Percentiles rank a stretch among this genome's conserved stretches.
phyloP scores from a whole-genome alignment of 148 eudicot species.

The Limonium bicolor region DNA sequence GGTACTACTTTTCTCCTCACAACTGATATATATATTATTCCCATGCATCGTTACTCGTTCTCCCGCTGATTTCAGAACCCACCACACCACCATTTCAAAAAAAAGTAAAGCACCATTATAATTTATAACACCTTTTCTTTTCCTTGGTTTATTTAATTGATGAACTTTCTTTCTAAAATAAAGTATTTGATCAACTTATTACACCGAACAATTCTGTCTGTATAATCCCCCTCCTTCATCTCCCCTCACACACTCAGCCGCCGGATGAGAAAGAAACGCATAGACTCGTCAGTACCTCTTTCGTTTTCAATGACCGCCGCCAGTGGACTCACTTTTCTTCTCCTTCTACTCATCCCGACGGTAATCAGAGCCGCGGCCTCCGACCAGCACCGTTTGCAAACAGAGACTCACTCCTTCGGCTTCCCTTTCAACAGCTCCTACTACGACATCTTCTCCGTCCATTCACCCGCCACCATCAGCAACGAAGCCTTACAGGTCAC shows the following conservation, averaged over 20 bases:
- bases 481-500: constrained; percentile 63
- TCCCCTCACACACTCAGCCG: not conserved
- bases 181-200: too few relatives aligned
- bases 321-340: constrained; percentile 1
- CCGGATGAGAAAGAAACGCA: not conserved
- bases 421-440: constrained; percentile 26
- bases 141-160: too few relatives aligned
- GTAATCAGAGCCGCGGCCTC: constrained; percentile 1
- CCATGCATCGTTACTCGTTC: too few relatives aligned
- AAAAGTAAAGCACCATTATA: too few relatives aligned
- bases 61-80: too few relatives aligned
- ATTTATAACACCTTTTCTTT: too few relatives aligned
- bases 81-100: too few relatives aligned
- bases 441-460: constrained; percentile 9
- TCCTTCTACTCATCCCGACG: constrained; percentile 1
- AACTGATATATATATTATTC: too few relatives aligned
- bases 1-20: too few relatives aligned
- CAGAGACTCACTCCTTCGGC: constrained; percentile 5
- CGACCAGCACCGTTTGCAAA: constrained; percentile 5
- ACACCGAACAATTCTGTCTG: not conserved
- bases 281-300: not conserved
- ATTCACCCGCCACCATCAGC: constrained; percentile 25
- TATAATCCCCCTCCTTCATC: not conserved
- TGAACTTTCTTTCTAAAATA: too few relatives aligned
- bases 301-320: not conserved